Percentiles rank a stretch among this genome's conserved stretches.
Evolutionary conservation across 495 filamentous ascomycete genomes (phyloP).

Genomic region (Talaromyces proteolyticus): DNA sequence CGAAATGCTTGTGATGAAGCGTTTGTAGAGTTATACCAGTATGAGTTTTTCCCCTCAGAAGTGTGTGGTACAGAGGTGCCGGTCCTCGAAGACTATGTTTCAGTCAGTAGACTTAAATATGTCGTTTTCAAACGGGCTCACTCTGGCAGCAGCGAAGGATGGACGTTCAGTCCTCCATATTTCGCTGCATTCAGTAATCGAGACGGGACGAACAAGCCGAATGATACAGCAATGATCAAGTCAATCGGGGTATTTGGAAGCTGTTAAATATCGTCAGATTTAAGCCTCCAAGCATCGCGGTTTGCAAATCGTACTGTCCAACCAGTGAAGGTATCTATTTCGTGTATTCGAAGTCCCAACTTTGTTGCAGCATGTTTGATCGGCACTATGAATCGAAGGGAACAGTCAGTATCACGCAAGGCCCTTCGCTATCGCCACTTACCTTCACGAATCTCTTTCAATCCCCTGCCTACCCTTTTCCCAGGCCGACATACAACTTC

Average conservation of each 20-base stretch:
- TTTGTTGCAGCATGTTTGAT: slow-evolving; percentile 59
- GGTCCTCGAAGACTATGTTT: slow-evolving; percentile 58
- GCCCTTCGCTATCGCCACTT: slow-evolving; percentile 10
- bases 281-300: neutral
- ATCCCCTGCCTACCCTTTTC: slow-evolving; percentile 67
- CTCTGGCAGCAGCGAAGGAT: slow-evolving; percentile 91
- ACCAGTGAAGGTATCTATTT: slow-evolving; percentile 71
- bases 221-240: slow-evolving; percentile 91
- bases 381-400: slow-evolving; percentile 51
- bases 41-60: slow-evolving; percentile 47
- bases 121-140: slow-evolving; percentile 25
- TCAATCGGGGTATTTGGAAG: slow-evolving; percentile 54
- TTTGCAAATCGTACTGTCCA: slow-evolving; percentile 55
- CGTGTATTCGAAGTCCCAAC: slow-evolving; percentile 62
- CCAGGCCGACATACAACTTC: slow-evolving; percentile 80
- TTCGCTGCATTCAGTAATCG: slow-evolving; percentile 59
- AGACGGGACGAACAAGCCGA: slow-evolving; percentile 81
- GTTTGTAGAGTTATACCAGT: slow-evolving; percentile 84
- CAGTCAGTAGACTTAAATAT: neutral
- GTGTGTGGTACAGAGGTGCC: slow-evolving; percentile 75
- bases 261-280: slow-evolving; percentile 2
- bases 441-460: slow-evolving; percentile 70
- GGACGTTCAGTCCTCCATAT: slow-evolving; percentile 89
- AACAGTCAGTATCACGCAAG: neutral
- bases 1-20: slow-evolving; percentile 66